phyloP scores from a whole-genome alignment of 805 yeast genomes.

The Cyberlindnera euphorbiae region DNA sequence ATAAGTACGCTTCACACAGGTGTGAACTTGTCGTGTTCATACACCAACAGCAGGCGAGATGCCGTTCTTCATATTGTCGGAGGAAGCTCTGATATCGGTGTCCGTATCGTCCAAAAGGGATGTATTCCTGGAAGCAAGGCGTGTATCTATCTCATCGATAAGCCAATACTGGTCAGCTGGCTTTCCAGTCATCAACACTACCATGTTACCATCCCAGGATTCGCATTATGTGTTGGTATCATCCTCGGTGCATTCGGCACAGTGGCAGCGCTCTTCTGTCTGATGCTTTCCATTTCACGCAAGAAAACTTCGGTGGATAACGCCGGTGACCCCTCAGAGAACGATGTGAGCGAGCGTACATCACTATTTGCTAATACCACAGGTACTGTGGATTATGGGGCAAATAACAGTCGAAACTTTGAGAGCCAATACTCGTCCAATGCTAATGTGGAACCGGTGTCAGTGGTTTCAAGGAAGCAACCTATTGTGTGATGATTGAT shows the following conservation, averaged over 20 bases:
- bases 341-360: constrained; percentile 3
- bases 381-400: too few species aligned
- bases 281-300: constrained; percentile 30
- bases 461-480: constrained; percentile 5
- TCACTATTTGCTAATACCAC: too few species aligned
- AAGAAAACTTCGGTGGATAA: constrained; percentile 20
- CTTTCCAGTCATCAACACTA: constrained; percentile 42
- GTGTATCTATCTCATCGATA: constrained; percentile 63
- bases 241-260: constrained; percentile 51
- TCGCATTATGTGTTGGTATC: constrained; percentile 65
- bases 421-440: constrained; percentile 23
- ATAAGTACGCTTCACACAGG: constrained; percentile 41
- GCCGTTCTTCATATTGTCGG: constrained; percentile 37
- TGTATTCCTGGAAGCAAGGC: constrained; percentile 41
- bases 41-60: constrained; percentile 30
- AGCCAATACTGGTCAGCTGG: constrained; percentile 67
- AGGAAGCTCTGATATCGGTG: constrained; percentile 50
- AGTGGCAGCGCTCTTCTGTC: constrained; percentile 30
- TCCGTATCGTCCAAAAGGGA: constrained; percentile 56
- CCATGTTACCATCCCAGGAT: constrained; percentile 59
- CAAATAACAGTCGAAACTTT: constrained; percentile 17
- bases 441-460: constrained; percentile 19
- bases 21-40: constrained; percentile 42
- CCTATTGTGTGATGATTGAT: not conserved
- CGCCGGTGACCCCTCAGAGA: not conserved